These are phyloP conservation scores for Mycosphaerella sp. DNA, from an alignment of 2,329 filamentous ascomycete genomes.

Conservation along the genomic window DNA sequence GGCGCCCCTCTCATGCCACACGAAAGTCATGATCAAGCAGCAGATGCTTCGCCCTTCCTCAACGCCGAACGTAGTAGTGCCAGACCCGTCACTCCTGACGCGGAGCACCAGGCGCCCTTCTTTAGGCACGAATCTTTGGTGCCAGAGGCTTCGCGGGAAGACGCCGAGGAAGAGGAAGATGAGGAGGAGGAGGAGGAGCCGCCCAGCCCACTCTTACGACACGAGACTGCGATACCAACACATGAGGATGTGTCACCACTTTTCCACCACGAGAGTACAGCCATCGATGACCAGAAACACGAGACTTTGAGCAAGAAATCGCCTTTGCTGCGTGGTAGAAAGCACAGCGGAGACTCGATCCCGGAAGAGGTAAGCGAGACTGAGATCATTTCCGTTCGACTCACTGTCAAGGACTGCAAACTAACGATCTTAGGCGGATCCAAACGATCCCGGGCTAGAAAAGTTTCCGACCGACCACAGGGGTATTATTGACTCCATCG, in stretches of 20 bases:
- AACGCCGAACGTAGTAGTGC: conserved; percentile 3
- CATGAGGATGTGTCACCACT: conserved; percentile 28
- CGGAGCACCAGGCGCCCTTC: conserved; percentile 25
- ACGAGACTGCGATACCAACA: conserved; percentile 32
- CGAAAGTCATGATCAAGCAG: conserved; percentile 5
- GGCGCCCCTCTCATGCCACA: conserved; percentile 9
- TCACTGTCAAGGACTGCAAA: background rate
- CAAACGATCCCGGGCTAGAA: conserved; percentile 30
- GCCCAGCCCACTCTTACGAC: conserved; percentile 33
- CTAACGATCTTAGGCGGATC: conserved; percentile 22
- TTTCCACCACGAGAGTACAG: conserved; percentile 30
- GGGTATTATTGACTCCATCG: conserved; percentile 32
- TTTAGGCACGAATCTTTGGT: conserved; percentile 30
- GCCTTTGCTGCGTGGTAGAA: conserved; percentile 11
- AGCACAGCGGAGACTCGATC: conserved; percentile 15
- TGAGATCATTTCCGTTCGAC: background rate
- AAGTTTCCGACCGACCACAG: conserved; percentile 32
- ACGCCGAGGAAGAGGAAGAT: background rate
- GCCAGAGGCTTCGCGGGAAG: conserved; percentile 3
- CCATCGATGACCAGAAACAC: conserved; percentile 20
- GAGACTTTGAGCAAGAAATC: conserved; percentile 9
- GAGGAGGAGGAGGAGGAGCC: conserved; percentile 14
- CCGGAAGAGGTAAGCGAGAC: conserved; percentile 1
- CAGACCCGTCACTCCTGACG: background rate
- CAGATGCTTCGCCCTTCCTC: conserved; percentile 2